Percentiles rank a stretch among this genome's conserved stretches.
Conservation (phyloP, 345 rosid species). For the Euphorbia lathyris region DNA sequence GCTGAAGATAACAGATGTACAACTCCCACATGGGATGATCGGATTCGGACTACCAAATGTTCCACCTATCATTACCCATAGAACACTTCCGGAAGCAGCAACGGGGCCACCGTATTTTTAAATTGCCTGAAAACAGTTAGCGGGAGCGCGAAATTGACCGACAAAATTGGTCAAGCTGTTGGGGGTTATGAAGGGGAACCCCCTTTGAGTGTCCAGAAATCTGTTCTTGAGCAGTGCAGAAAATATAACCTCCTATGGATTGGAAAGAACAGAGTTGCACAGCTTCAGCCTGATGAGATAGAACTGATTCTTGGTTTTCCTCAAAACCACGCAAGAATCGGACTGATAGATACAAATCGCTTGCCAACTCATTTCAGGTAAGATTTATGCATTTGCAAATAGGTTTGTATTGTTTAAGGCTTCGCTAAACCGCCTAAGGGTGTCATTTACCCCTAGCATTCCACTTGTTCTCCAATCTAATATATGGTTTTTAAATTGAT, state of each 20-base stretch:
- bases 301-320: constrained; percentile 91
- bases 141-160: constrained; percentile 65
- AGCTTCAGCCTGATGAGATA: constrained; percentile 83
- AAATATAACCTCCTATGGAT: constrained; percentile 96
- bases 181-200: too few species aligned
- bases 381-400: too few species aligned
- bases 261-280: constrained; percentile 81
- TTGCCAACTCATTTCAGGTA: constrained; percentile 93
- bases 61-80: constrained; percentile 17
- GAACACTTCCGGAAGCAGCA: constrained; percentile 59
- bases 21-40: constrained; percentile 81
- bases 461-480: too few species aligned
- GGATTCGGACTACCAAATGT: constrained; percentile 82
- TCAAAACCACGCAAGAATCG: constrained; percentile 79
- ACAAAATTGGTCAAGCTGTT: constrained; percentile 61
- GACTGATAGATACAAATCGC: constrained; percentile 77
- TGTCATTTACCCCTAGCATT: too few species aligned
- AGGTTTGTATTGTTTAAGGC: too few species aligned
- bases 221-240: constrained; percentile 59
- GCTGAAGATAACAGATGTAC: constrained; percentile 30
- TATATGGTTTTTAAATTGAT: too few species aligned
- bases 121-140: constrained; percentile 71
- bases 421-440: too few species aligned
- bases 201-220: constrained; percentile 45
- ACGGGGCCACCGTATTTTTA: constrained; percentile 71